These are phyloP conservation scores for Mucor piriformis DNA, from an alignment of 371 early-diverging fungal genomes.

Conservation along the genomic window DNA sequence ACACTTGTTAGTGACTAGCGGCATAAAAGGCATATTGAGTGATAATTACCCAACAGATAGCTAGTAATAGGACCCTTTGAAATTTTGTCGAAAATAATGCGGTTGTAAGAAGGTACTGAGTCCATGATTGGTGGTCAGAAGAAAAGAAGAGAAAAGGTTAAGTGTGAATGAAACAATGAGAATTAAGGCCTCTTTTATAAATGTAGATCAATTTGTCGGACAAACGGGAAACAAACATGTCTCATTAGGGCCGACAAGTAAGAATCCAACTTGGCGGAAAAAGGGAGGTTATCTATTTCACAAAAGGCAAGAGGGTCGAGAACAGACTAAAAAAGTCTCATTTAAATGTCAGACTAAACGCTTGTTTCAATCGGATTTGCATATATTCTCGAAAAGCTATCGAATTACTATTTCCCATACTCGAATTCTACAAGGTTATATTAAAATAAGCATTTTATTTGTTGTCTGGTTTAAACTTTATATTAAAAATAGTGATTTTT, in stretches of 20 bases:
- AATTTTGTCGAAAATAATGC: constrained; percentile 10
- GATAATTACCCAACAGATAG: constrained; percentile 20
- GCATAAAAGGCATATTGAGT: background rate
- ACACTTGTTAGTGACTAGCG: background rate
- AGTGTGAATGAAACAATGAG: background rate
- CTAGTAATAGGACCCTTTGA: constrained; percentile 9
- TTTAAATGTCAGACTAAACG: too few species aligned
- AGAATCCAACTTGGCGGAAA: too few species aligned
- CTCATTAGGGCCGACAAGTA: background rate
- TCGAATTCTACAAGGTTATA: too few species aligned
- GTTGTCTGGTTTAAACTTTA: too few species aligned
- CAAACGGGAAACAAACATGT: background rate
- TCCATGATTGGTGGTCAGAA: background rate
- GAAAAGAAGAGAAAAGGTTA: background rate
- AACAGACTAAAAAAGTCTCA: too few species aligned
- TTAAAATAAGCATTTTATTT: too few species aligned
- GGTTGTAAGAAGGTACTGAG: background rate
- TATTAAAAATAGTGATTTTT: background rate
- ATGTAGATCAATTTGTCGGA: background rate
- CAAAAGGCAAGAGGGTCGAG: too few species aligned
- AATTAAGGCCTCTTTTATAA: background rate
- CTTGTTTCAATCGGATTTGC: too few species aligned
- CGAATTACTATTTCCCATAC: too few species aligned
- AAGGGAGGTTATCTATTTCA: too few species aligned
- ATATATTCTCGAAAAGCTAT: too few species aligned